Percentiles rank a stretch among this genome's conserved stretches.
phyloP scores from a whole-genome alignment of 352 stramenopile species.

The Pythium rishiriense region DNA sequence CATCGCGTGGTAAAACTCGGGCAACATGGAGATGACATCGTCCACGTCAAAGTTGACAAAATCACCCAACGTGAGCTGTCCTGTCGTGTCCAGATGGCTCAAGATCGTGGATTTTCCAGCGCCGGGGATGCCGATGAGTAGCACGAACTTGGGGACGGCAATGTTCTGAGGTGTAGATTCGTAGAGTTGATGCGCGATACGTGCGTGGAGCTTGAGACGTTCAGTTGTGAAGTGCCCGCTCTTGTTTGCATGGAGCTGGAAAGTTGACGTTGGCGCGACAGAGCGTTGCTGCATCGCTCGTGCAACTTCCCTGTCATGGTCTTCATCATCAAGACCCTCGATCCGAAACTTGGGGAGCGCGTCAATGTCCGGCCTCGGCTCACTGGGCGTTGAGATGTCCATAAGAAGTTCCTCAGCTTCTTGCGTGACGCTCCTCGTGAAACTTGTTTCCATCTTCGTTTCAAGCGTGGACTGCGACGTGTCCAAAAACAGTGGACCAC shows the following conservation, averaged over 20 bases:
- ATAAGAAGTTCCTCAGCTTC: conserved; percentile 45
- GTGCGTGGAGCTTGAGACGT: conserved; percentile 61
- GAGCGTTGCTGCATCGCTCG: conserved; percentile 30
- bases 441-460: conserved; percentile 47
- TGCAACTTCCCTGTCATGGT: conserved; percentile 49
- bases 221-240: conserved; percentile 62
- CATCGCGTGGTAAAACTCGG: conserved; percentile 83
- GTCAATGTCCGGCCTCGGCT: conserved; percentile 7
- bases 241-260: conserved; percentile 61
- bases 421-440: conserved; percentile 47
- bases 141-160: conserved; percentile 57
- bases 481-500: conserved; percentile 62
- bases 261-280: conserved; percentile 37
- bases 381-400: conserved; percentile 23
- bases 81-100: conserved; percentile 68
- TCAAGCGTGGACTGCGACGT: conserved; percentile 70
- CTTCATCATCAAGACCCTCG: conserved; percentile 33
- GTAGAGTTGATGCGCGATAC: conserved; percentile 77
- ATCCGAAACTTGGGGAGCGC: conserved; percentile 25
- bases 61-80: conserved; percentile 65
- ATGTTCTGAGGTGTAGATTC: conserved; percentile 55
- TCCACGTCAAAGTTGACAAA: conserved; percentile 87
- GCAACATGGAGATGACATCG: conserved; percentile 74
- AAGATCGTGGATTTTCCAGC: conserved; percentile 78
- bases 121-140: conserved; percentile 67